Evolutionary conservation across 2,329 filamentous ascomycete species (phyloP).

Genomic region (Aureobasidium sp.): DNA sequence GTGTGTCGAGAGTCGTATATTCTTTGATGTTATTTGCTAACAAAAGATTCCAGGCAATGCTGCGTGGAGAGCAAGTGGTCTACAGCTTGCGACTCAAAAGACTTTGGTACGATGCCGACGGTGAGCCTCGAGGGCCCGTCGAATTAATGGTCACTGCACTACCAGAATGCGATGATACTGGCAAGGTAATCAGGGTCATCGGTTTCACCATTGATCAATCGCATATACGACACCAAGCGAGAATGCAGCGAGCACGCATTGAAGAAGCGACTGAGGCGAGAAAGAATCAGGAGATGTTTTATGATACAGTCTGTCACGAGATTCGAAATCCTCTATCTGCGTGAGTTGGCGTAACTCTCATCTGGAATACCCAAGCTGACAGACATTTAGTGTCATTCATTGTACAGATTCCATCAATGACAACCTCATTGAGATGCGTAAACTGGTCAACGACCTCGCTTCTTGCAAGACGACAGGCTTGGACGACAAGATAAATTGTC

Average conservation of each 20-base stretch:
- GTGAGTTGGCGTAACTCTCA: background rate
- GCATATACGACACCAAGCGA: conserved; percentile 24
- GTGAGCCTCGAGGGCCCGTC: conserved; percentile 15
- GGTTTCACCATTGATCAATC: conserved; percentile 26
- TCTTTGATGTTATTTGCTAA: background rate
- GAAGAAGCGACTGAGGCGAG: conserved; percentile 29
- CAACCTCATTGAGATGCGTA: background rate
- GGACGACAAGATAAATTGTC: background rate
- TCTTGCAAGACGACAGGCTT: background rate
- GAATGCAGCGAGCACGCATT: conserved; percentile 21
- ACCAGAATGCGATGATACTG: conserved; percentile 23
- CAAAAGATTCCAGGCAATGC: background rate
- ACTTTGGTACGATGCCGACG: conserved; percentile 21
- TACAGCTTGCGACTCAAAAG: conserved; percentile 29
- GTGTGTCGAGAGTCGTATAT: conserved; percentile 14
- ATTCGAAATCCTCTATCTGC: conserved; percentile 37
- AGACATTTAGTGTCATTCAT: conserved; percentile 28
- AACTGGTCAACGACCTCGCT: conserved; percentile 13
- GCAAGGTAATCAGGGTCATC: conserved; percentile 20
- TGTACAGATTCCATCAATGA: conserved; percentile 28
- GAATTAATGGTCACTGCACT: conserved; percentile 26
- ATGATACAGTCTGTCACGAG: conserved; percentile 6
- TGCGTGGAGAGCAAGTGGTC: conserved; percentile 17
- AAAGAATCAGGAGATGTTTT: conserved; percentile 21
- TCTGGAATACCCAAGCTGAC: conserved; percentile 13